phyloP scores from a whole-genome alignment of 352 stramenopile genomes.

The Phytopythium helicoides region DNA sequence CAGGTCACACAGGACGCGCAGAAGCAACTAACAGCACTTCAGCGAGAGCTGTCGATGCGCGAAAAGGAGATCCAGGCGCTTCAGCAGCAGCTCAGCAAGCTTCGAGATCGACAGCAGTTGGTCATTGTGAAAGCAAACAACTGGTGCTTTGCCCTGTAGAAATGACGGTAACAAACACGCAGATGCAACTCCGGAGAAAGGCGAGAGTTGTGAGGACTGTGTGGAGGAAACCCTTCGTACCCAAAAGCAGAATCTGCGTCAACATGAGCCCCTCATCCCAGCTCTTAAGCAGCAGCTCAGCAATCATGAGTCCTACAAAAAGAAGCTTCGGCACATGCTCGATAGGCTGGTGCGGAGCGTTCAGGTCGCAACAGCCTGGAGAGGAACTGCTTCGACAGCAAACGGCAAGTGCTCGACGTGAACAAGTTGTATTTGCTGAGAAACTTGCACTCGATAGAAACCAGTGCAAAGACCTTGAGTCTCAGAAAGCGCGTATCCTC shows the following conservation, averaged over 20 bases:
- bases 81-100: constrained; percentile 29
- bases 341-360: constrained; percentile 35
- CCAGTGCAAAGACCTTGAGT: constrained; percentile 23
- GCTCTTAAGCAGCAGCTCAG: constrained; percentile 41
- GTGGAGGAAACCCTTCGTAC: background rate
- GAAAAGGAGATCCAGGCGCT: constrained; percentile 37
- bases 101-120: constrained; percentile 13
- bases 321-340: constrained; percentile 43
- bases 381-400: constrained; percentile 28
- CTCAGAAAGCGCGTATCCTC: constrained; percentile 21
- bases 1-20: constrained; percentile 40
- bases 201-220: background rate
- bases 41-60: constrained; percentile 27
- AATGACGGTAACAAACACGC: too few relatives aligned
- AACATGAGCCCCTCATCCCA: constrained; percentile 1
- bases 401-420: constrained; percentile 15
- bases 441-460: constrained; percentile 37
- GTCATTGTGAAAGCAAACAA: too few relatives aligned
- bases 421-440: constrained; percentile 32
- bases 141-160: too few relatives aligned
- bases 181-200: too few relatives aligned
- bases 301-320: constrained; percentile 54
- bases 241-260: constrained; percentile 3
- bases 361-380: constrained; percentile 36
- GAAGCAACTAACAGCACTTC: constrained; percentile 39